Evolutionary conservation across 2,329 filamentous ascomycete species (phyloP).

Genomic region (Pseudogymnoascus sp.): DNA sequence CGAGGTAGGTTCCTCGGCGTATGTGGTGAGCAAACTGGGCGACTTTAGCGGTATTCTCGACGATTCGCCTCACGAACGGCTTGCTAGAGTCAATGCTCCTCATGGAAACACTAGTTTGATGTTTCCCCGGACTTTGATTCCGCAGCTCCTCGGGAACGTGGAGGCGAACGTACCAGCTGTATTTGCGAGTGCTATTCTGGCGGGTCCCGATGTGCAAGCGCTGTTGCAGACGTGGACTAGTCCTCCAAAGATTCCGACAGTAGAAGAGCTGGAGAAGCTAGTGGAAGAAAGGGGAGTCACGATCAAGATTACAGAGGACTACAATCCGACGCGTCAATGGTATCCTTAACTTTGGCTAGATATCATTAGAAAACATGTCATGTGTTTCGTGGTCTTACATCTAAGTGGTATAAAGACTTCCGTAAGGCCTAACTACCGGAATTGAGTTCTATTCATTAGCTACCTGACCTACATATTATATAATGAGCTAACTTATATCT

Average conservation of each 20-base stretch:
- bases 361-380: too few relatives aligned
- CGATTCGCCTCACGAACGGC: background rate
- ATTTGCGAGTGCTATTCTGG: slow-evolving; percentile 10
- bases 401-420: too few relatives aligned
- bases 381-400: too few relatives aligned
- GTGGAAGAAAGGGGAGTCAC: slow-evolving; percentile 1
- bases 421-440: too few relatives aligned
- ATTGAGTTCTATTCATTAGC: too few relatives aligned
- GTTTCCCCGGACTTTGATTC: slow-evolving; percentile 9
- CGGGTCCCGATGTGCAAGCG: slow-evolving; percentile 1
- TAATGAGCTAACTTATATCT: too few relatives aligned
- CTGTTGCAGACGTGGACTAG: background rate
- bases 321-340: background rate
- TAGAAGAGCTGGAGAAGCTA: slow-evolving; percentile 2
- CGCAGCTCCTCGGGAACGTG: slow-evolving; percentile 8
- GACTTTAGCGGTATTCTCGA: slow-evolving; percentile 12
- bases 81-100: slow-evolving; percentile 4
- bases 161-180: slow-evolving; percentile 2
- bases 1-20: background rate
- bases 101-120: slow-evolving; percentile 12
- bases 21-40: slow-evolving; percentile 8
- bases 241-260: background rate
- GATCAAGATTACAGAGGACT: background rate
- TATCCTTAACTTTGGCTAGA: background rate
- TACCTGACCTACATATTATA: too few relatives aligned